These are phyloP conservation scores for Corymbia maculata DNA, from an alignment of 345 rosid species.

Conservation along the genomic window DNA sequence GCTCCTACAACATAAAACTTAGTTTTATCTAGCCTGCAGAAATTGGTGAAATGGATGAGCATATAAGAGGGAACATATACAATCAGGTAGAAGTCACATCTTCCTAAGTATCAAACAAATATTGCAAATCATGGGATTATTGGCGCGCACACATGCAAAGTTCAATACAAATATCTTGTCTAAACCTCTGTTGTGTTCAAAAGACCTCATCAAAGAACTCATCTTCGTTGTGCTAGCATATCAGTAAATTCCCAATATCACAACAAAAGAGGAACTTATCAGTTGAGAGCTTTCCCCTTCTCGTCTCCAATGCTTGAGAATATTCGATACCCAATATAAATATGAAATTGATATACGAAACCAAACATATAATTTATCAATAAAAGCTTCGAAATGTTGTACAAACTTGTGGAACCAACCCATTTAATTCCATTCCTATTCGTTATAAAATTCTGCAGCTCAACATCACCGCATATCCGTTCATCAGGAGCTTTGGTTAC, in stretches of 20 bases:
- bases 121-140: background rate
- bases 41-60: conserved; percentile 4
- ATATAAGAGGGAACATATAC: background rate
- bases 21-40: conserved; percentile 83
- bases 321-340: background rate
- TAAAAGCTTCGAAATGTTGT: background rate
- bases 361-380: background rate
- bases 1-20: conserved; percentile 91
- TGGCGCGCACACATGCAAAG: background rate
- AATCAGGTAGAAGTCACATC: background rate
- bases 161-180: background rate
- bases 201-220: background rate
- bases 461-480: background rate
- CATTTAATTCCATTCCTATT: background rate
- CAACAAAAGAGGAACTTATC: background rate
- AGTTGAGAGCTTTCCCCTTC: background rate
- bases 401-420: background rate
- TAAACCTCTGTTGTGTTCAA: background rate
- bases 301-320: background rate
- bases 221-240: background rate
- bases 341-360: background rate
- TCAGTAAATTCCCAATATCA: background rate
- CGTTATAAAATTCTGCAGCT: background rate
- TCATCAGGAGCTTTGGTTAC: background rate
- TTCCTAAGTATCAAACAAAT: background rate